phyloP scores from a whole-genome alignment of 2,329 filamentous ascomycete genomes.

The Grosmannia clavigera region DNA sequence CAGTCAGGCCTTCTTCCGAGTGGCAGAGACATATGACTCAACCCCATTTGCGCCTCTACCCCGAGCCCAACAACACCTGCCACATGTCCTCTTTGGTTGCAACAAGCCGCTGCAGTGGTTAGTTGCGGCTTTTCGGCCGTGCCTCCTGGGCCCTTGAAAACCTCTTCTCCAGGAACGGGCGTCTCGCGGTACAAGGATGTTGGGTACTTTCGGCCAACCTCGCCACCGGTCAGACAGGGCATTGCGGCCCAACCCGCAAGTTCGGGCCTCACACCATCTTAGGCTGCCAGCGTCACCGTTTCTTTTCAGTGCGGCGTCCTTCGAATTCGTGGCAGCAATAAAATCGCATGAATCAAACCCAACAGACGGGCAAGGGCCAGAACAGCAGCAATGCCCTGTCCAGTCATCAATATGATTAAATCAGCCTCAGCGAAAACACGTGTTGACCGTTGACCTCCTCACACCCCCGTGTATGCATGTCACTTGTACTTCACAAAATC shows the following conservation, averaged over 20 bases:
- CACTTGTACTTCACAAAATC: not conserved
- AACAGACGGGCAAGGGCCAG: not conserved
- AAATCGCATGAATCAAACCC: not conserved
- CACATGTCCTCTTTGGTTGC: not conserved
- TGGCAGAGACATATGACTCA: not conserved
- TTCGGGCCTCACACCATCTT: not conserved
- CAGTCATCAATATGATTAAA: not conserved
- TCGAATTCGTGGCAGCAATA: not conserved
- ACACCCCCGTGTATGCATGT: not conserved
- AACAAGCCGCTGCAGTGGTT: not conserved
- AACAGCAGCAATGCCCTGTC: not conserved
- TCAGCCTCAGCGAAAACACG: not conserved
- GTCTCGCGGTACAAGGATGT: not conserved
- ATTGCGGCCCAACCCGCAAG: not conserved
- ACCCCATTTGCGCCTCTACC: too few relatives aligned
- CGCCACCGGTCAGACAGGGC: not conserved
- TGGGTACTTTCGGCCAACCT: not conserved
- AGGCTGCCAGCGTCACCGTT: not conserved
- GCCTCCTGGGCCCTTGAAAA: not conserved
- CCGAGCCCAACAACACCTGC: not conserved
- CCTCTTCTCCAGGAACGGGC: not conserved
- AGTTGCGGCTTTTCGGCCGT: not conserved
- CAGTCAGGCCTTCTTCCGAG: not conserved
- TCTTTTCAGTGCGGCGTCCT: too few relatives aligned
- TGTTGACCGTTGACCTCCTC: not conserved